Evolutionary conservation across 148 eudicot genomes (phyloP), one percentile per base, ranked within the genome.

Genomic region (Chenopodium quinoa): DNA sequence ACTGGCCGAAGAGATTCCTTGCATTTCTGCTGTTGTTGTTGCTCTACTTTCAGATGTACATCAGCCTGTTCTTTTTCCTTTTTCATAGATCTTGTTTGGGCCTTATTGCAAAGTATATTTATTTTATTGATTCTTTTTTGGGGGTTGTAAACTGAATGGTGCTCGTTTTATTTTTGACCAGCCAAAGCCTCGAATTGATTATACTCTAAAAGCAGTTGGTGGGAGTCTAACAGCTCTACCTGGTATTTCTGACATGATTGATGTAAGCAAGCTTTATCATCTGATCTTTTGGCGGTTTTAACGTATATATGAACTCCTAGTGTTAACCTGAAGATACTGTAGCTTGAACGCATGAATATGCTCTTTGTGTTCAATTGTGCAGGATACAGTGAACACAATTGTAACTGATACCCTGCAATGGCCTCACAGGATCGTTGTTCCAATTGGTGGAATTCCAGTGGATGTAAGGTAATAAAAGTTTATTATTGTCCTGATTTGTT

Each of bases 381-480:
- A 95, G 99, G 99, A 95, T 84, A 96, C 95, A 20, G 99, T 96
- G 50, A 79, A 92, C 20, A 72, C 99, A 17, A 96, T 96, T 65
- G 93, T 96, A 77, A 88, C 84, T 14, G 99, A 96, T 85, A 93
- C 90, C 85, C 95, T 96, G 37, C 90, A 90, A 82, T 96, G 99
- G 99, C 99, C 99, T 76, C 99, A 96, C 86, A 91, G 99, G 82
- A 93, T 96, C 85, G 98, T 96, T 84, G 95, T 96, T 80, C 99
- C 99, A n/a, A 90, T 96, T 80, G 99, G 98, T 71, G 99, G 94
- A 71, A 48, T 88, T 84, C 90, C 90, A 60, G 89, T 90, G 47
- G 98, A 96, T 85, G 74, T 83, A 78, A 96, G 97, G 99, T 93
- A 86, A 50, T 25, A 12, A 19, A 54, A 75, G 9, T 50, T 78